Conservation (phyloP, 2,329 filamentous ascomycete genomes). For the Paraphaeosphaeria minitans region DNA sequence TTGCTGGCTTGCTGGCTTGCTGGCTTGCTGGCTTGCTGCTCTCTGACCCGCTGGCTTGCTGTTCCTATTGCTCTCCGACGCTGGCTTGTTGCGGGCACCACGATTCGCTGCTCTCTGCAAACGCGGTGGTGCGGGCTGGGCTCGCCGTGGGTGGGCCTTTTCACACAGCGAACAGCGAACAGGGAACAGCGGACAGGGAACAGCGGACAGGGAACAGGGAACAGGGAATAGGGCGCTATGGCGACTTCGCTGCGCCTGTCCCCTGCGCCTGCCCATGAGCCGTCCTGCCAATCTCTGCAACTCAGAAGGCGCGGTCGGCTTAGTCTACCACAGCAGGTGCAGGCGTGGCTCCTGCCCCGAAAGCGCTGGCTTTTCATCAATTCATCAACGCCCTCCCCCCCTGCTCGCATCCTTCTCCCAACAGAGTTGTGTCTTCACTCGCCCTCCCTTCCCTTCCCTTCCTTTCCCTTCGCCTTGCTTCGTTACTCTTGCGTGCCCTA, state of each 20-base stretch:
- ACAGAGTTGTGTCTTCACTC: conserved; percentile 17
- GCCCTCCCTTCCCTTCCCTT: conserved; percentile 18
- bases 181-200: too few species aligned
- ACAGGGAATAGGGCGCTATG: too few species aligned
- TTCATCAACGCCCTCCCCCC: conserved; percentile 25
- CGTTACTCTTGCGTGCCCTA: conserved; percentile 29
- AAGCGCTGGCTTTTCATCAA: conserved; percentile 30
- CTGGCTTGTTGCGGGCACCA: conserved; percentile 19
- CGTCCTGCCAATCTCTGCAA: conserved; percentile 21
- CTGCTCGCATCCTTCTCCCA: conserved; percentile 24
- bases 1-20: too few species aligned
- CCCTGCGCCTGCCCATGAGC: conserved; percentile 13
- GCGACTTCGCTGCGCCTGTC: conserved; percentile 14
- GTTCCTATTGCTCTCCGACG: conserved; percentile 24
- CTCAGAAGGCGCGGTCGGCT: conserved; percentile 13
- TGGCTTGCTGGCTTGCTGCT: too few species aligned
- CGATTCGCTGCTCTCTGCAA: not conserved
- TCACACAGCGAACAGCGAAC: not conserved
- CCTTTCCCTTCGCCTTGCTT: conserved; percentile 30
- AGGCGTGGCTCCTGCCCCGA: conserved; percentile 14
- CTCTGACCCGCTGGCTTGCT: too few species aligned
- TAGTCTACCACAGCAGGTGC: conserved; percentile 8
- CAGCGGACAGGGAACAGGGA: too few species aligned
- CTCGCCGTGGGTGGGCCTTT: not conserved
- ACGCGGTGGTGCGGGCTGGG: not conserved